Evolutionary conservation across 371 early-diverging fungal species (phyloP), one percentile per base, ranked within the genome.

Genomic region (Basidiobolus meristosporus): DNA sequence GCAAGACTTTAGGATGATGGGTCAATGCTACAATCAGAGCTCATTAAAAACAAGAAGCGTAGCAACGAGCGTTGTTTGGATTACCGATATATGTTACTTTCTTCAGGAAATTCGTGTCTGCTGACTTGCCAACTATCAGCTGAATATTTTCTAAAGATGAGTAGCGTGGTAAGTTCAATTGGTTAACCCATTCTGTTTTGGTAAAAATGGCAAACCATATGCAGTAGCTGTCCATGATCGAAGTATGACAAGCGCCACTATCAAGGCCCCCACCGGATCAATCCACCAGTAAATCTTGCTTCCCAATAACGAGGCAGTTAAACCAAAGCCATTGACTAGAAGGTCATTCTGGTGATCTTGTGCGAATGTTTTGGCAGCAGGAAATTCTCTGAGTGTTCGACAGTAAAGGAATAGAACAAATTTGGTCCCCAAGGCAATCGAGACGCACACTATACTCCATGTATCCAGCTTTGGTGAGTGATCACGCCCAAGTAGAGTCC

Each of bases 291-390:
- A 49, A 30, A 76, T 31, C 19, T 72, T 57, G 31, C 63, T 56
- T 31, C 87, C 86, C 3, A 85, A 47, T 15, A 89, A 54, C 15
- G 80, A 73, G 34, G 82, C 75, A 5, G 66, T 43, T 21, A 92
- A 60, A 28, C 90, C 91, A 21, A 87, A 60, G 0, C 67, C 51
- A 52, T 92, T 91, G 38, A 92, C 72, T 12, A 80, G 30, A 16
- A 95, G 42, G 54, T 93, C 93, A 53, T 93, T 95, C 22, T 72
- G 65, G 57, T 93, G 90, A 51, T 93, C 93, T 18, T 68, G 75
- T 14, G 88, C 86, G 36, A 93, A 62, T 15, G 87, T 70, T 19
- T 57, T 60, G 16, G 84, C 89, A 1, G 78, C 54, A 9, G 70
- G 74, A 51, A 78, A 83, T 31, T 71, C 58, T 2, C 66, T 59